Percentiles rank a stretch among this genome's conserved stretches.
Conservation (phyloP, 192 early-diverging fungal species). For the Podila epicladia region DNA sequence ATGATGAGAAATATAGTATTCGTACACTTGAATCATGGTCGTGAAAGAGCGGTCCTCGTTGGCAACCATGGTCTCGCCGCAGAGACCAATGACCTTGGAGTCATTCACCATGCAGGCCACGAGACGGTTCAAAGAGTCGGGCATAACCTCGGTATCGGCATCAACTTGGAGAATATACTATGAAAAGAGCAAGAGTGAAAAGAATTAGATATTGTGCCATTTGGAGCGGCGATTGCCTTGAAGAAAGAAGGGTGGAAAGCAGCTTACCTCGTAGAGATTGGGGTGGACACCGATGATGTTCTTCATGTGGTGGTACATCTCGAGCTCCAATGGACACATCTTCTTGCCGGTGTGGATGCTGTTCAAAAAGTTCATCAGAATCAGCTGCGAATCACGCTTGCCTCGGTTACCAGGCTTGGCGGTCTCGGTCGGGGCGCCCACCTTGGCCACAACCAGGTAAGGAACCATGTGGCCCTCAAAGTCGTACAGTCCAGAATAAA, state of each 20-base stretch:
- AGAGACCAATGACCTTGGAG: conserved; percentile 89
- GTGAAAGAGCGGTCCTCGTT: conserved; percentile 92
- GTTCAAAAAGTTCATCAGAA: conserved; percentile 85
- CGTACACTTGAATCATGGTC: conserved; percentile 96
- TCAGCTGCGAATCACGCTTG: conserved; percentile 88
- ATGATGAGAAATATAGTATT: conserved; percentile 96
- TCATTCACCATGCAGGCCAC: conserved; percentile 90
- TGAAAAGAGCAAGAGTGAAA: conserved; percentile 56
- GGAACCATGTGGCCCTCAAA: conserved; percentile 79
- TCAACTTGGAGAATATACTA: conserved; percentile 98
- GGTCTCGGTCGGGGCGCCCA: conserved; percentile 76
- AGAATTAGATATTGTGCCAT: background rate
- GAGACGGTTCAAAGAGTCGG: conserved; percentile 89
- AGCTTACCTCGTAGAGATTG: conserved; percentile 71
- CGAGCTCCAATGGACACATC: conserved; percentile 82
- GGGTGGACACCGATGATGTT: conserved; percentile 87
- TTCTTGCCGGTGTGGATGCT: conserved; percentile 82
- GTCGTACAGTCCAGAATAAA: conserved; percentile 85
- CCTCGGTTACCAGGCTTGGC: conserved; percentile 85
- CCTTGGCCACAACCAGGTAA: conserved; percentile 84
- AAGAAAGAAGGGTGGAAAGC: background rate
- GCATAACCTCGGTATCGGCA: conserved; percentile 92
- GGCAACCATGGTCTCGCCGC: conserved; percentile 92
- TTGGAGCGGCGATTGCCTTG: too few relatives aligned
- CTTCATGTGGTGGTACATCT: conserved; percentile 87